A percentile compares a stretch with the other conserved stretches of the same genome.
These are phyloP conservation scores for Populus ilicifolia DNA, from an alignment of 345 rosid genomes.

Conservation along the genomic window DNA sequence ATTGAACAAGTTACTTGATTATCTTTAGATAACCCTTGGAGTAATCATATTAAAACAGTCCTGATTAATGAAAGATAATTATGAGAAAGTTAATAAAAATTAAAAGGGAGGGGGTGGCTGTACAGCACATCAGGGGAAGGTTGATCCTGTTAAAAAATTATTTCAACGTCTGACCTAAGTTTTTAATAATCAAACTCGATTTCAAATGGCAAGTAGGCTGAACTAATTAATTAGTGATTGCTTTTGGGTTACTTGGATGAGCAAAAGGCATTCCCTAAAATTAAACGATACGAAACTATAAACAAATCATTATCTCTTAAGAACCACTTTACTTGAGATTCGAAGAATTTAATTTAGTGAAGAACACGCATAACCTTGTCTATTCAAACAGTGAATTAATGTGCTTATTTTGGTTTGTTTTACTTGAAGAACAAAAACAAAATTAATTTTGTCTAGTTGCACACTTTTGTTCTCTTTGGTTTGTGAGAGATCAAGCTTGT, in stretches of 20 bases:
- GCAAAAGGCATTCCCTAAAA: neutral
- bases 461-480: neutral
- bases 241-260: neutral
- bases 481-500: neutral
- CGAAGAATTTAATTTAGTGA: neutral
- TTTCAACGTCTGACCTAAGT: neutral
- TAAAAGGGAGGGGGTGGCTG: neutral
- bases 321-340: neutral
- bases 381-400: neutral
- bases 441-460: neutral
- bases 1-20: neutral
- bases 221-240: neutral
- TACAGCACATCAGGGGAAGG: neutral
- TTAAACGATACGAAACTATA: neutral
- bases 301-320: neutral
- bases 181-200: neutral
- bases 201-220: neutral
- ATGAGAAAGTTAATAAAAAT: neutral
- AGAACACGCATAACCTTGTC: neutral
- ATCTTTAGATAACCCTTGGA: neutral
- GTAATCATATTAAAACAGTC: no score
- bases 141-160: neutral
- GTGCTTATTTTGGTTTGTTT: neutral
- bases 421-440: neutral
- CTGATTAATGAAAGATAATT: neutral